Percentiles rank a stretch among this genome's conserved stretches.
Conservation (phyloP, 257 asterid species). For the Fraxinus pennsylvanica region DNA sequence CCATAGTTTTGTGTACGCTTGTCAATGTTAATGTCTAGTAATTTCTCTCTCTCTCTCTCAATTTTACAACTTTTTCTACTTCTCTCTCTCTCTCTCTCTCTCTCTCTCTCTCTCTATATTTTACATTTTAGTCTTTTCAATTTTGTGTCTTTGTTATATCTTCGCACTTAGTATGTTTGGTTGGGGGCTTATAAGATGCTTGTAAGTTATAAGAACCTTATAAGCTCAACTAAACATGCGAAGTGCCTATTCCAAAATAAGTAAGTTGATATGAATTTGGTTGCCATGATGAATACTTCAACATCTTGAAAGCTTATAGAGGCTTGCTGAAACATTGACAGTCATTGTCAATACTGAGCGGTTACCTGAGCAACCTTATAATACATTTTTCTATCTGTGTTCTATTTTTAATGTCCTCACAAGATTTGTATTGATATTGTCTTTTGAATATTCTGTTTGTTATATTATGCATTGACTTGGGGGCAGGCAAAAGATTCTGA, state of each 20-base stretch:
- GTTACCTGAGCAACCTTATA: constrained; percentile 42
- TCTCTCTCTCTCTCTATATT: too few species aligned
- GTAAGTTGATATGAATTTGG: constrained; percentile 21
- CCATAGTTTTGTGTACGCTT: too few species aligned
- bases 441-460: not conserved
- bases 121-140: not conserved
- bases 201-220: not conserved
- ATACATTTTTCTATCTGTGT: not conserved
- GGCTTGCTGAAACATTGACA: not conserved
- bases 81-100: too few species aligned
- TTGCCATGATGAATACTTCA: constrained; percentile 50
- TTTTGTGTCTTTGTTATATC: not conserved
- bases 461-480: not conserved
- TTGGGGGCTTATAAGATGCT: not conserved
- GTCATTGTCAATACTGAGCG: constrained; percentile 3
- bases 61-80: not conserved
- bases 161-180: not conserved
- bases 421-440: not conserved
- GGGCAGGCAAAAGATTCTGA: too few species aligned
- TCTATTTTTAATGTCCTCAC: not conserved
- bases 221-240: not conserved
- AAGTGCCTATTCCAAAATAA: not conserved
- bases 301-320: constrained; percentile 10
- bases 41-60: too few species aligned
- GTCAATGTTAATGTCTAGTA: not conserved